Evolutionary conservation across 192 early-diverging fungal species (phyloP).

Genomic region (Entomortierella chlamydospora): DNA sequence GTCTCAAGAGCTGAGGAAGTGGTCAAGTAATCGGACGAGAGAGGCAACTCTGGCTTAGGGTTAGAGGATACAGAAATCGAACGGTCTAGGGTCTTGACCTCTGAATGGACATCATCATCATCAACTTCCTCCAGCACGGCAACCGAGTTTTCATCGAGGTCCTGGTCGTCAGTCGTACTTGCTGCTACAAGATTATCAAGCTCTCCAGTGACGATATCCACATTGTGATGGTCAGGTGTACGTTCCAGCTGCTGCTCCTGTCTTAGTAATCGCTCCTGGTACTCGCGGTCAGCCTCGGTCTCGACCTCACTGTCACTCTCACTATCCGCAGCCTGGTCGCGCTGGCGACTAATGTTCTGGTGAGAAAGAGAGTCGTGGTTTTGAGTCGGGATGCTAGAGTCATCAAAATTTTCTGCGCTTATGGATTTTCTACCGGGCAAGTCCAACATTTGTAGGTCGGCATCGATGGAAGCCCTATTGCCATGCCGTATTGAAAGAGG

Average conservation of each 20-base stretch:
- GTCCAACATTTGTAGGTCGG: conserved; percentile 32
- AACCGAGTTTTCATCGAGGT: conserved; percentile 11
- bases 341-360: background rate
- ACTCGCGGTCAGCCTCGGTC: conserved; percentile 14
- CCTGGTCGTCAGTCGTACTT: conserved; percentile 34
- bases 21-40: conserved; percentile 3
- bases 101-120: conserved; percentile 17
- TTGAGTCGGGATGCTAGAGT: background rate
- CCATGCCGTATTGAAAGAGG: background rate
- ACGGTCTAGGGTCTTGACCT: conserved; percentile 2
- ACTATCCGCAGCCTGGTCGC: background rate
- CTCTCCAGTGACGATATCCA: conserved; percentile 32
- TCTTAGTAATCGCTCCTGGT: conserved; percentile 33
- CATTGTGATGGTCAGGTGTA: conserved; percentile 11
- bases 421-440: conserved; percentile 15
- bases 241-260: conserved; percentile 27
- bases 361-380: background rate
- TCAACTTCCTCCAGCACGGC: conserved; percentile 29
- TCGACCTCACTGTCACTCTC: conserved; percentile 24
- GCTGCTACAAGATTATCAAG: conserved; percentile 34
- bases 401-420: background rate
- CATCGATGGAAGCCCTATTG: conserved; percentile 18
- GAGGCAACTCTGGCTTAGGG: conserved; percentile 26
- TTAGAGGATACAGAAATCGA: background rate
- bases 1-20: background rate